phyloP scores from a whole-genome alignment of 2,329 filamentous ascomycete species.

The Cladophialophora carrionii region DNA sequence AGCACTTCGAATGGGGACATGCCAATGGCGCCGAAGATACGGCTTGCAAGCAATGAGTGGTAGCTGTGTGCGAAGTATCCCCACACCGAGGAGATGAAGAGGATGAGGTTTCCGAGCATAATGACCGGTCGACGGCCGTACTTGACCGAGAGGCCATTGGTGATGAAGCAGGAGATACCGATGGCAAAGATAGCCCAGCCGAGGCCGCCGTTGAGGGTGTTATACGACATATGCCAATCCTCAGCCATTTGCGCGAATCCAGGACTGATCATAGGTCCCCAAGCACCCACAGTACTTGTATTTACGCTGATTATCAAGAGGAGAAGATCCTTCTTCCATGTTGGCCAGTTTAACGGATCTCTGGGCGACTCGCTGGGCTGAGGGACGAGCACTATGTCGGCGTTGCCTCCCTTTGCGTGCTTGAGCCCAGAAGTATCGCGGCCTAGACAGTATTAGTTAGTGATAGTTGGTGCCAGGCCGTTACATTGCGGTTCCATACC shows the following conservation, averaged over 20 bases:
- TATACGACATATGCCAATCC: constrained; percentile 43
- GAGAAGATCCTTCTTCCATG: constrained; percentile 48
- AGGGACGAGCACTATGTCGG: constrained; percentile 41
- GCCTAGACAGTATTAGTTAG: constrained; percentile 24
- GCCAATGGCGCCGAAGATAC: constrained; percentile 36
- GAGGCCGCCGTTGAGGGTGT: constrained; percentile 43
- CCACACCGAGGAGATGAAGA: constrained; percentile 35
- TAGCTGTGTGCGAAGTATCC: constrained; percentile 36
- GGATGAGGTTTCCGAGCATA: constrained; percentile 31
- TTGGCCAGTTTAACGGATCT: constrained; percentile 42
- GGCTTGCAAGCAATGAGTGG: constrained; percentile 33
- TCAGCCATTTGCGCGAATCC: constrained; percentile 43
- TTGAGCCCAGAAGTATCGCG: constrained; percentile 39
- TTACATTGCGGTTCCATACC: constrained; percentile 13
- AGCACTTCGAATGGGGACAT: constrained; percentile 37
- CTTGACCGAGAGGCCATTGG: constrained; percentile 33
- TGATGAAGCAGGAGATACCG: constrained; percentile 39
- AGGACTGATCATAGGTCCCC: constrained; percentile 45
- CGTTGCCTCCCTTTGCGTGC: constrained; percentile 40
- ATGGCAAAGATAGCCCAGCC: constrained; percentile 44
- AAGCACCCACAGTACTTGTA: constrained; percentile 45
- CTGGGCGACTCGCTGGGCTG: constrained; percentile 42
- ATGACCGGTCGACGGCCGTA: constrained; percentile 35
- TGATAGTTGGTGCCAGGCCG: background rate
- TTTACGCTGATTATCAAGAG: constrained; percentile 46